Evolutionary conservation across 2,329 filamentous ascomycete species (phyloP), one percentile per base, ranked within the genome.

Genomic region (Lasiodiplodia citricola): DNA sequence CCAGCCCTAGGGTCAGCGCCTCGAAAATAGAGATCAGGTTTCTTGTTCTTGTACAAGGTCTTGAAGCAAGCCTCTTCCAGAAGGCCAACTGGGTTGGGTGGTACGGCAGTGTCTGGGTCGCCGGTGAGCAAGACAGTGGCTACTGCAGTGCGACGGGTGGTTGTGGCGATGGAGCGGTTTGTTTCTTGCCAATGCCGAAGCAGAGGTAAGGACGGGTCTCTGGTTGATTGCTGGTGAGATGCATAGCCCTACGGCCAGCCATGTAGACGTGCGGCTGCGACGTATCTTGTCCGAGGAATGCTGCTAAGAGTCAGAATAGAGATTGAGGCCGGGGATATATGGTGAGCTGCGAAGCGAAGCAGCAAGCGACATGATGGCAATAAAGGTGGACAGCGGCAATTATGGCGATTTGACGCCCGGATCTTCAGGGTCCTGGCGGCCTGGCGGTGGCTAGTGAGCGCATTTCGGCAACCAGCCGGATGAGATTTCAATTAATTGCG

Each of bases 391-490:
- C 38, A 47, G 57, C 23, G 8, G 44, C 58, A 63, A 63, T 63
- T 63, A 63, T 63, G 58, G 57, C 16, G 57, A 50, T 6, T 65
- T n/a, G 62, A 54, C 62, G 47, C n/a, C 47, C 35, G 62, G 62
- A 65, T 65, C 62, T 52, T 65, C 62, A 65, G 62, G 62, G 62
- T 65, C 62, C 50, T 65, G 47, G 62, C 38, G 47, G 62, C 47
- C 50, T 65, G 47, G 51, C 25, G 35, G 47, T 28, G 51, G 62
- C 62, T 52, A 65, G 58, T 63, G 51, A 55, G 50, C 44, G 38
- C 25, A 65, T 65, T 65, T 65, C 62, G 62, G 62, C 50, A 65
- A 21, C 31, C 44, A 55, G 51, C 62, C 62, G 62, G 51, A 31
- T 35, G 60, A 50, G 41, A 50, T 50, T 63, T 63, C 41, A 63